Conservation (phyloP, 2,329 filamentous ascomycete species). For the Claviceps africana region DNA sequence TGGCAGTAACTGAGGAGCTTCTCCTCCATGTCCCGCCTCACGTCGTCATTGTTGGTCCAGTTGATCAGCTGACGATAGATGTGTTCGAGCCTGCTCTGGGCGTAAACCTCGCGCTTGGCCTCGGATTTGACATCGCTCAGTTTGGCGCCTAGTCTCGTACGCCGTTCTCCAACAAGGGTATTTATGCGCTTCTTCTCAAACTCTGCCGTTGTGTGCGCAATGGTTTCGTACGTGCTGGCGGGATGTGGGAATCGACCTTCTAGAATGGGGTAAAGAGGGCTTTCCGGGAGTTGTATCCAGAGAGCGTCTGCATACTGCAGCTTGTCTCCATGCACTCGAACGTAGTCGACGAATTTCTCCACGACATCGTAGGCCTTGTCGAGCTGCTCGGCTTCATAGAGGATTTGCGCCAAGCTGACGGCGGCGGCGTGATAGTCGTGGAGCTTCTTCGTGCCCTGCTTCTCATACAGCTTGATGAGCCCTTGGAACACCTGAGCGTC, state of each 20-base stretch:
- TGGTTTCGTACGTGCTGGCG: conserved; percentile 62
- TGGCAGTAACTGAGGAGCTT: conserved; percentile 73
- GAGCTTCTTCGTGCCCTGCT: conserved; percentile 54
- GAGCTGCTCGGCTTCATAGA: conserved; percentile 49
- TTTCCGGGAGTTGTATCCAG: conserved; percentile 62
- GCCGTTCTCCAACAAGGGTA: conserved; percentile 73
- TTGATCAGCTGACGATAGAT: conserved; percentile 76
- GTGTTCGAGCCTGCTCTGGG: conserved; percentile 60
- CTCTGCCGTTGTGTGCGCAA: conserved; percentile 70
- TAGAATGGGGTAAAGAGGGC: conserved; percentile 65
- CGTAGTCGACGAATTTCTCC: conserved; percentile 66
- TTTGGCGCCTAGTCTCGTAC: conserved; percentile 74
- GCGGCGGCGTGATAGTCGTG: conserved; percentile 61
- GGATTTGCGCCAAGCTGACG: conserved; percentile 60
- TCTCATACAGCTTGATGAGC: conserved; percentile 72
- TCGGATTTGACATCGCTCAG: conserved; percentile 72
- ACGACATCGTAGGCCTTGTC: conserved; percentile 53
- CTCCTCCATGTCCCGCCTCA: conserved; percentile 76
- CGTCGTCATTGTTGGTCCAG: conserved; percentile 78
- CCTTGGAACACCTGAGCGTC: conserved; percentile 89
- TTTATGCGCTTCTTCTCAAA: conserved; percentile 87
- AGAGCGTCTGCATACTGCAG: conserved; percentile 65
- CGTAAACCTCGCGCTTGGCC: conserved; percentile 74
- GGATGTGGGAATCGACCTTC: conserved; percentile 76
- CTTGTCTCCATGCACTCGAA: conserved; percentile 56